These are phyloP conservation scores for Neonothopanus nambi DNA, from an alignment of 1,284 basidiomycete genomes.

Conservation along the genomic window DNA sequence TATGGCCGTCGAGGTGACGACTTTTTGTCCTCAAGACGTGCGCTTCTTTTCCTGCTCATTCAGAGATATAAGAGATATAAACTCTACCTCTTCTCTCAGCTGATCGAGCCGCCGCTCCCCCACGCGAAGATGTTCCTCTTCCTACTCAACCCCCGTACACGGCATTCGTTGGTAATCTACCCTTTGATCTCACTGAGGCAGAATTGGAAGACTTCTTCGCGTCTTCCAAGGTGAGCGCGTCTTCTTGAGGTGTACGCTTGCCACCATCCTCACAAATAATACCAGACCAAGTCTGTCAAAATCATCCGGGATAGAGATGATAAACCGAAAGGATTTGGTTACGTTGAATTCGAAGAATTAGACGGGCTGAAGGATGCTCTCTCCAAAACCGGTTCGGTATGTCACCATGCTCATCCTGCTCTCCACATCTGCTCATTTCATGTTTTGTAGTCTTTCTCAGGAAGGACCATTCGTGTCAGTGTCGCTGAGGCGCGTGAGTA, in stretches of 20 bases:
- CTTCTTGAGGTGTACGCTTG: neutral
- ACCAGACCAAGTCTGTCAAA: conserved; percentile 81
- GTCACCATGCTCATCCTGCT: conserved; percentile 29
- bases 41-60: conserved; percentile 27
- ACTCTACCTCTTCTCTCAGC: conserved; percentile 37
- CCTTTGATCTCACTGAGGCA: conserved; percentile 87
- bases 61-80: neutral
- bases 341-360: conserved; percentile 88
- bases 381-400: conserved; percentile 60
- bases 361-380: conserved; percentile 86
- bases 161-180: conserved; percentile 93
- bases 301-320: conserved; percentile 91
- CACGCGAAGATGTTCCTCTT: conserved; percentile 89
- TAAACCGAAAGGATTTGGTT: conserved; percentile 97
- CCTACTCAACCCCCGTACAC: conserved; percentile 96
- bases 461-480: conserved; percentile 84
- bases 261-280: conserved; percentile 8
- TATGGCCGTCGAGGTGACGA: conserved; percentile 60
- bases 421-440: neutral
- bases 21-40: conserved; percentile 60
- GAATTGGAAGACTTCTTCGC: conserved; percentile 86
- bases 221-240: conserved; percentile 54
- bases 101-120: conserved; percentile 57
- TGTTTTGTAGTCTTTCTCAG: conserved; percentile 50
- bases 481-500: conserved; percentile 93